These are phyloP conservation scores for Vanrija sp. DNA, from an alignment of 1,284 basidiomycete species.

Conservation along the genomic window DNA sequence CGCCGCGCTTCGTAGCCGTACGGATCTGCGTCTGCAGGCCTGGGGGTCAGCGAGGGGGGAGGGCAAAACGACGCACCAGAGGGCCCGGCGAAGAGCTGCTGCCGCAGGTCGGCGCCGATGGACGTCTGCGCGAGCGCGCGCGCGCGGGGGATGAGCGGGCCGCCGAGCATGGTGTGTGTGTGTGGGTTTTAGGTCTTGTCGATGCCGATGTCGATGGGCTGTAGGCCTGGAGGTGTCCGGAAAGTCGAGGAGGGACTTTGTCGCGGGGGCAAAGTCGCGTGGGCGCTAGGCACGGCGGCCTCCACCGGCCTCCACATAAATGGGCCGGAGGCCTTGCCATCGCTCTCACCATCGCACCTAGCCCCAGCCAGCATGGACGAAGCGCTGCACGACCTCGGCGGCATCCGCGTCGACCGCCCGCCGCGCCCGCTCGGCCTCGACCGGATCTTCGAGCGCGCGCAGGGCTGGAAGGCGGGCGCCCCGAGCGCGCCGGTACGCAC, in stretches of 20 bases:
- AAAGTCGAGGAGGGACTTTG: background rate
- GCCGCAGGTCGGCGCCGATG: slow-evolving; percentile 25
- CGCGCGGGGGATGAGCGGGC: slow-evolving; percentile 19
- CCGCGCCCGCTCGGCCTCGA: slow-evolving; percentile 31
- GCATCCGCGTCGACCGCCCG: slow-evolving; percentile 28
- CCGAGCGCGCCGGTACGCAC: slow-evolving; percentile 17
- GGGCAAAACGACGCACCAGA: slow-evolving; percentile 23
- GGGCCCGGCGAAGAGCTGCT: slow-evolving; percentile 38
- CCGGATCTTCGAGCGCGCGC: slow-evolving; percentile 34
- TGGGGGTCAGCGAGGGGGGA: slow-evolving; percentile 8
- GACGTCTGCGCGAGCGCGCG: slow-evolving; percentile 21
- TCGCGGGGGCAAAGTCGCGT: slow-evolving; percentile 1
- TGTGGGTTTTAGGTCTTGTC: background rate
- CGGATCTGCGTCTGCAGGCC: slow-evolving; percentile 58
- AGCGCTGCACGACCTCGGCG: slow-evolving; percentile 19
- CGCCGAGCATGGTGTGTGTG: slow-evolving; percentile 20
- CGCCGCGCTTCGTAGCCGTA: slow-evolving; percentile 90
- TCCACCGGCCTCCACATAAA: too few species aligned
- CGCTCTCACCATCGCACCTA: slow-evolving; percentile 59
- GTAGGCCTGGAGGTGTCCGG: too few species aligned
- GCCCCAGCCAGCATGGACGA: slow-evolving; percentile 1
- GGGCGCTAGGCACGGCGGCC: background rate
- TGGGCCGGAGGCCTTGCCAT: slow-evolving; percentile 57
- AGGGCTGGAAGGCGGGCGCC: slow-evolving; percentile 12
- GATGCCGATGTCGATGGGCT: background rate